Evolutionary conservation across 148 eudicot genomes (phyloP).

Genomic region (Spergularia marina): DNA sequence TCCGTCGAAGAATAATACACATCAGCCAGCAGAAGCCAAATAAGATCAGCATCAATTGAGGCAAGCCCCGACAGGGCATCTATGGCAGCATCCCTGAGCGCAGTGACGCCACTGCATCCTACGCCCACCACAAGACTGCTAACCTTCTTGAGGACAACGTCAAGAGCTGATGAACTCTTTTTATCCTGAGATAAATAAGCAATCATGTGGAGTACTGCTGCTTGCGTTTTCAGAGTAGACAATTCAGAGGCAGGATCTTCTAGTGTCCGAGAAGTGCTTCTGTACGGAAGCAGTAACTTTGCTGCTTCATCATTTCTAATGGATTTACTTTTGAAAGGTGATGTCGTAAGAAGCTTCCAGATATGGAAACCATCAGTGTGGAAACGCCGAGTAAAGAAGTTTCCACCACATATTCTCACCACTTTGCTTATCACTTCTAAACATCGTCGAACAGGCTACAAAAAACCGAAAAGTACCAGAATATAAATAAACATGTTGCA

Average conservation of each 20-base stretch:
- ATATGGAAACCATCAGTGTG: conserved; percentile 65
- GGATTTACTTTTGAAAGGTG: conserved; percentile 63
- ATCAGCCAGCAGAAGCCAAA: conserved; percentile 90
- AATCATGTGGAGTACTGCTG: conserved; percentile 76
- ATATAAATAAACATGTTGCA: background rate
- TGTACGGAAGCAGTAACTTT: conserved; percentile 76
- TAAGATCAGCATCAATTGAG: conserved; percentile 72
- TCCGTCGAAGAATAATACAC: conserved; percentile 66
- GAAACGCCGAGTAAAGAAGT: conserved; percentile 90
- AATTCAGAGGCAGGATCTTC: conserved; percentile 61
- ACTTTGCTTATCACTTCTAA: conserved; percentile 46
- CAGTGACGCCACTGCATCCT: conserved; percentile 76
- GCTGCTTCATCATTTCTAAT: conserved; percentile 45
- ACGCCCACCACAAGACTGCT: conserved; percentile 79
- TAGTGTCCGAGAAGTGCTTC: conserved; percentile 42
- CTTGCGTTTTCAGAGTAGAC: conserved; percentile 72
- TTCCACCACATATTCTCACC: conserved; percentile 73
- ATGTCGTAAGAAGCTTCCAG: conserved; percentile 75
- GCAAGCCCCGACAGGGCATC: conserved; percentile 75
- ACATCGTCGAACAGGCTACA: conserved; percentile 73
- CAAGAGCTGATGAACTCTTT: conserved; percentile 71
- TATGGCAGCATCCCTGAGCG: conserved; percentile 64
- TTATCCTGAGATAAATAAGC: conserved; percentile 62
- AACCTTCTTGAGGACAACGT: conserved; percentile 69
- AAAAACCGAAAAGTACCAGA: background rate